Evolutionary conservation across 2,329 filamentous ascomycete species (phyloP).

Genomic region (Alternaria novae-zelandiae): DNA sequence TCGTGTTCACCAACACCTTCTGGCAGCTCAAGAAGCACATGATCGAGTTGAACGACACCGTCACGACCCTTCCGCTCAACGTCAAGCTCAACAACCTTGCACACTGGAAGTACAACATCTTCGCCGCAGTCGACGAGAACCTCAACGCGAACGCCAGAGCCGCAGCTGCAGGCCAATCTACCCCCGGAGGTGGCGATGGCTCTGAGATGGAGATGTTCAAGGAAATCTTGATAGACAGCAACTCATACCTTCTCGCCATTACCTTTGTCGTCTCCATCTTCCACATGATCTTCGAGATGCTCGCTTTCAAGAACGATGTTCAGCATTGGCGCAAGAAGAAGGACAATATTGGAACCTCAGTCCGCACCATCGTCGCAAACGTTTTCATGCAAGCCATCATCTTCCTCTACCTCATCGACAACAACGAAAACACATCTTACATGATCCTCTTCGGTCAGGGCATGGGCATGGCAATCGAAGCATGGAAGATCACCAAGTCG

Average conservation of each 20-base stretch:
- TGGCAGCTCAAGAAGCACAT: constrained; percentile 95
- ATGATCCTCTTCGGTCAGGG: constrained; percentile 97
- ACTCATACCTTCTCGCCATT: constrained; percentile 84
- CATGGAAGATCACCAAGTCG: constrained; percentile 96
- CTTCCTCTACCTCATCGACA: constrained; percentile 95
- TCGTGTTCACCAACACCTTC: constrained; percentile 93
- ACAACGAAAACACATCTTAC: constrained; percentile 97
- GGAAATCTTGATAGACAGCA: constrained; percentile 91
- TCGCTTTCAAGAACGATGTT: constrained; percentile 97
- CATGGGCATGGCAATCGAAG: constrained; percentile 77
- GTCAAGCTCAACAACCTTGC: constrained; percentile 82
- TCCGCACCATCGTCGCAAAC: constrained; percentile 94
- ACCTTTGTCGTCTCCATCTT: constrained; percentile 85
- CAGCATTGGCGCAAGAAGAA: constrained; percentile 99
- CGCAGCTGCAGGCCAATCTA: constrained; percentile 72
- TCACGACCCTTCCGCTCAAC: constrained; percentile 79
- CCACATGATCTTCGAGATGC: constrained; percentile 93
- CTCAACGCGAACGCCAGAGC: constrained; percentile 82
- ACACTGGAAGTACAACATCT: constrained; percentile 87
- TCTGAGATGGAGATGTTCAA: constrained; percentile 97
- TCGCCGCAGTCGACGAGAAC: constrained; percentile 84
- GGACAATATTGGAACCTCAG: constrained; percentile 95
- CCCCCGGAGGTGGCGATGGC: constrained; percentile 83
- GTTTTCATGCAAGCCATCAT: constrained; percentile 97
- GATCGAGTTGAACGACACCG: constrained; percentile 88